phyloP scores from a whole-genome alignment of 1,139 yeast species.

The Lodderomyces orthopsilosis region DNA sequence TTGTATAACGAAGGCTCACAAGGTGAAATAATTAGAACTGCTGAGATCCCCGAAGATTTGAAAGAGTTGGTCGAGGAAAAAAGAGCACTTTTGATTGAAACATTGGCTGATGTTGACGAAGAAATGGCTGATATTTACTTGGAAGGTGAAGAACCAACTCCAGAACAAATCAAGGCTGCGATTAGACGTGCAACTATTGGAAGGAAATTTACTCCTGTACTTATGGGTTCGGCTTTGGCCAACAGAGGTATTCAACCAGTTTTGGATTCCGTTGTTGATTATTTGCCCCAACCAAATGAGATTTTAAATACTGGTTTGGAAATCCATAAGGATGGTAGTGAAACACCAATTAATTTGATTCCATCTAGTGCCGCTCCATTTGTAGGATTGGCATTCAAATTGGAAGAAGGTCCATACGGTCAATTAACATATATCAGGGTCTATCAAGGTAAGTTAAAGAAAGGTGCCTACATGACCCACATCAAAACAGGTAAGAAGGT shows the following conservation, averaged over 20 bases:
- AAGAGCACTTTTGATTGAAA: conserved; percentile 81
- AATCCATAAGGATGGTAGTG: conserved; percentile 48
- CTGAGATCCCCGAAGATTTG: conserved; percentile 72
- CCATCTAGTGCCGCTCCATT: conserved; percentile 79
- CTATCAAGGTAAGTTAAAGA: conserved; percentile 90
- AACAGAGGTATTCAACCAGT: conserved; percentile 95
- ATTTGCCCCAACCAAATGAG: conserved; percentile 92
- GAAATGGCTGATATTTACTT: conserved; percentile 91
- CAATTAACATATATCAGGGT: conserved; percentile 96
- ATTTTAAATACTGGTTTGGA: conserved; percentile 88
- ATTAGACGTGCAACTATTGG: conserved; percentile 97
- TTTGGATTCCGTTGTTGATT: conserved; percentile 93
- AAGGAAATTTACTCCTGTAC: conserved; percentile 94
- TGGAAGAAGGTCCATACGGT: conserved; percentile 97
- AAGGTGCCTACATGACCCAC: conserved; percentile 86
- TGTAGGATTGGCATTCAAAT: conserved; percentile 94
- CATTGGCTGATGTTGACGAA: conserved; percentile 96
- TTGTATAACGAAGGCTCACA: conserved; percentile 88
- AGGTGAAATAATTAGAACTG: conserved; percentile 70
- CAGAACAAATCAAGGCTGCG: conserved; percentile 78
- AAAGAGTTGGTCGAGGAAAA: conserved; percentile 77
- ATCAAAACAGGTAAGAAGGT: conserved; percentile 91
- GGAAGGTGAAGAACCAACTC: conserved; percentile 85
- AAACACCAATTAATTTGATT: conserved; percentile 65
- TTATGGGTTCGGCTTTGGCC: conserved; percentile 98